Evolutionary conservation across 1,284 basidiomycete species (phyloP).

Genomic region (Tausonia pullulans): DNA sequence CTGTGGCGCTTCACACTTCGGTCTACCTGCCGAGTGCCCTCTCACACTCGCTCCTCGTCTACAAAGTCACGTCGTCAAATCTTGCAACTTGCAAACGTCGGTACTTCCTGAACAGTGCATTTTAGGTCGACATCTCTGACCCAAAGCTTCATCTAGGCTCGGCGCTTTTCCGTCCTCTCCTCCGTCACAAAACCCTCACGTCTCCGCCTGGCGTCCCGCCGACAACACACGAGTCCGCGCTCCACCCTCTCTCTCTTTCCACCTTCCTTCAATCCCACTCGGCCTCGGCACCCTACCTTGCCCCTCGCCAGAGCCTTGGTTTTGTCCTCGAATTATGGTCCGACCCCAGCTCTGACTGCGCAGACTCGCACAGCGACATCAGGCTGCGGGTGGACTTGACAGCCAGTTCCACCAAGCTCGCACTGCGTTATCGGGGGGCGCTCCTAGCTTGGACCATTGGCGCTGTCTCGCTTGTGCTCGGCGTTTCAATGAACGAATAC

Average conservation of each 20-base stretch:
- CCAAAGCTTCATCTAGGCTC: neutral
- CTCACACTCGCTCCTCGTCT: slow-evolving; percentile 52
- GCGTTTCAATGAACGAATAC: slow-evolving; percentile 27
- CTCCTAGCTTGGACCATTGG: slow-evolving; percentile 58
- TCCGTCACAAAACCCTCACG: slow-evolving; percentile 38
- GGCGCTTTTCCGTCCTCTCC: slow-evolving; percentile 45
- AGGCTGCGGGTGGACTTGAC: slow-evolving; percentile 55
- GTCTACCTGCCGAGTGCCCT: slow-evolving; percentile 42
- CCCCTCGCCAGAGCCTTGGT: slow-evolving; percentile 20
- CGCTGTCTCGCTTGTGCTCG: slow-evolving; percentile 47
- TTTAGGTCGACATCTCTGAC: slow-evolving; percentile 9
- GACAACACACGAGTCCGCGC: slow-evolving; percentile 50
- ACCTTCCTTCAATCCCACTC: slow-evolving; percentile 60
- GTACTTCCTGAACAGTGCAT: neutral
- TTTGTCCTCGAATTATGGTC: slow-evolving; percentile 30
- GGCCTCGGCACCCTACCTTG: slow-evolving; percentile 44
- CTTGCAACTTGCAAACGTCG: slow-evolving; percentile 22
- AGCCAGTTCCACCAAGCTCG: slow-evolving; percentile 55
- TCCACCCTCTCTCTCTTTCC: slow-evolving; percentile 43
- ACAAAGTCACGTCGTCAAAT: slow-evolving; percentile 39
- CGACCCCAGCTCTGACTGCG: slow-evolving; percentile 22
- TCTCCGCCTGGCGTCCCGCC: neutral
- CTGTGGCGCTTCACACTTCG: slow-evolving; percentile 29
- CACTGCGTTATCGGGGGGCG: slow-evolving; percentile 59
- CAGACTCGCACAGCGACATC: slow-evolving; percentile 32